Evolutionary conservation across 345 rosid genomes (phyloP), one percentile per base, ranked within the genome.

Genomic region (Corchorus capsularis): DNA sequence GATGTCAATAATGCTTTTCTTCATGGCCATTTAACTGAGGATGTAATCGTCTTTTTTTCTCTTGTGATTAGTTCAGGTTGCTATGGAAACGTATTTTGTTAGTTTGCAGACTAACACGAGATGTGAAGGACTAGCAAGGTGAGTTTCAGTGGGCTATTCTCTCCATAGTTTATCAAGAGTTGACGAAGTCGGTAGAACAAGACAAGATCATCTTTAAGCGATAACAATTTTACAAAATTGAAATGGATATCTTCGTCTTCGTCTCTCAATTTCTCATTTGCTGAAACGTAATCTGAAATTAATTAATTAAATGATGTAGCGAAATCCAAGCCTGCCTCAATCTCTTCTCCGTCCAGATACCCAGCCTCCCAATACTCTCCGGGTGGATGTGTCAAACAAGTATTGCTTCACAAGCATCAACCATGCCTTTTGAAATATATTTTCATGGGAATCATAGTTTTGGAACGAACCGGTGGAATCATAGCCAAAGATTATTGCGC

Each of bases 311-410:
- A 0, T 59, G 35, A 43, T 72, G 63, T 5, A 75, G 6, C 0
- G 73, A 64, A 20, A 50, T 39, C 69, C 35, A 54, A 11, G 64
- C 72, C 3, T 47, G 8, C 15, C 57, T 53, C 37, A 53, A 20
- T 46, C 68, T 76, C n/a, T 34, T 80, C 53, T 80, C 83, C 35
- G 35, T 34, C 32, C 77, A 77, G 32, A 76, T 15, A 10, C 62
- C 62, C 0, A 76, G 17, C 59, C 63, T 77, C 83, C 78, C 72
- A 7, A 50, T 45, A 10, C 63, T n/a, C 3, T 43, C 64, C 2
- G 83, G 83, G 20, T 76, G 27, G 8, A 76, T 14, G 61, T 80
- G 74, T 19, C 80, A 43, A 14, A 13, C 2, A 16, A 76, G 37
- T 6, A 72, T 71, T 5, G 76, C 73, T 14, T 71, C 79, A 55